These are phyloP conservation scores for Colletotrichum lupini DNA, from an alignment of 2,329 filamentous ascomycete genomes.

Conservation along the genomic window DNA sequence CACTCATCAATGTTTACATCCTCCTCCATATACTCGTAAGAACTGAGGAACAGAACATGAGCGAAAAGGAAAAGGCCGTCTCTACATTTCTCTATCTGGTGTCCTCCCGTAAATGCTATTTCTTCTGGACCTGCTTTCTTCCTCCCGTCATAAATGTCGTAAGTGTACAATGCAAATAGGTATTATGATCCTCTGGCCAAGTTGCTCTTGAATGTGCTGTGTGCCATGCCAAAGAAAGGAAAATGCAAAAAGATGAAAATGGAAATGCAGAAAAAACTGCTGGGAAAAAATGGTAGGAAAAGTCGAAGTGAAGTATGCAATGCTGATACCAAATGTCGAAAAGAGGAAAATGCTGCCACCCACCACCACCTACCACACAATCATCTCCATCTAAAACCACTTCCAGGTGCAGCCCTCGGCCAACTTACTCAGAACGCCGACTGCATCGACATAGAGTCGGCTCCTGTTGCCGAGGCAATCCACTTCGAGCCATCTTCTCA, in stretches of 20 bases:
- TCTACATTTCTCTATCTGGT: neutral
- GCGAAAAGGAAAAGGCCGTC: neutral
- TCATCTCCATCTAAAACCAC: conserved; percentile 26
- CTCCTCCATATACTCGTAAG: neutral
- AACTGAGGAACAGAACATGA: neutral
- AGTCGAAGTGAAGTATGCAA: neutral
- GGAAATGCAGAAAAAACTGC: neutral
- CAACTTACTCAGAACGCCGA: conserved; percentile 62
- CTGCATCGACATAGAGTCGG: conserved; percentile 63
- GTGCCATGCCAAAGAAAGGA: neutral
- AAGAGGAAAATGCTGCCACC: neutral
- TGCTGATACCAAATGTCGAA: neutral
- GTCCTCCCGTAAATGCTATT: neutral
- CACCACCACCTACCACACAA: neutral
- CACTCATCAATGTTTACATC: neutral
- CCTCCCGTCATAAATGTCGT: neutral
- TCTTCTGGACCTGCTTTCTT: neutral
- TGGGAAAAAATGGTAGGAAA: neutral
- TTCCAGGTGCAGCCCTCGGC: conserved; percentile 50
- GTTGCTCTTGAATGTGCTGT: neutral
- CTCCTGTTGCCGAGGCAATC: conserved; percentile 62
- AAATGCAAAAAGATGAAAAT: neutral
- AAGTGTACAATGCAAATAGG: conserved; percentile 10
- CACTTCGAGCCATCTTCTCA: conserved; percentile 56
- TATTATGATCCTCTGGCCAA: neutral